Evolutionary conservation across 2,329 filamentous ascomycete genomes (phyloP), one percentile per base, ranked within the genome.

Genomic region (Arachnomyces sp.): DNA sequence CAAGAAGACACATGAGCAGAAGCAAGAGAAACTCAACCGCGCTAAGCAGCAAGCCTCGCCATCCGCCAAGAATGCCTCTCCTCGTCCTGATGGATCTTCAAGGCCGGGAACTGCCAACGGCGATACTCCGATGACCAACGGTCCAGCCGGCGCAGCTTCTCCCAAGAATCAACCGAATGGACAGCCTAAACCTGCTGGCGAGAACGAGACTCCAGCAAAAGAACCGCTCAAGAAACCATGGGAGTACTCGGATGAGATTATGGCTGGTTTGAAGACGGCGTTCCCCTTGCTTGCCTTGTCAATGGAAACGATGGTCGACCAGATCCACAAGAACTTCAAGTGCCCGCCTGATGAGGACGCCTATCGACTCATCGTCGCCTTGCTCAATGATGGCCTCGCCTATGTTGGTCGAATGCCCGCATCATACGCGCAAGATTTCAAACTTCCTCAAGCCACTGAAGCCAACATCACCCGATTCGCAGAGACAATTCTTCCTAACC

Each of bases 241-340:
- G 92, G 92, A 98, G 59, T 82, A 93, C 53, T 90, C 88, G 0
- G 92, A 98, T 52, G 89, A 96, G 59, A 87, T 98, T 45, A 88
- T 95, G 75, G 85, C 88, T 28, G 85, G 88, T 21, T 79, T 98
- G 39, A 96, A 98, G 72, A 96, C 92, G 5, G 89, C 90, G 0
- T 98, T 96, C 72, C 92, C 92, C 16, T 74, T 99, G 13, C 76
- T 99, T 52, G 92, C 93, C 7, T 71, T 96, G 32, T 95, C 90
- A 0, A 96, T 99, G 92, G 92, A 99, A 68, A 95, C 90, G 0
- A 98, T 96, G 88, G 89, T 96, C 21, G 92, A 98, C 59, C 90
- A 96, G 65, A 95, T 98, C 44, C 85, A 92, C 62, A 96, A 96
- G 72, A 84, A 96, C 65, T 98, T 98, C 77, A 98, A 98, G 67